phyloP scores from a whole-genome alignment of 2,329 filamentous ascomycete species.

The Zymoseptoria tritici region DNA sequence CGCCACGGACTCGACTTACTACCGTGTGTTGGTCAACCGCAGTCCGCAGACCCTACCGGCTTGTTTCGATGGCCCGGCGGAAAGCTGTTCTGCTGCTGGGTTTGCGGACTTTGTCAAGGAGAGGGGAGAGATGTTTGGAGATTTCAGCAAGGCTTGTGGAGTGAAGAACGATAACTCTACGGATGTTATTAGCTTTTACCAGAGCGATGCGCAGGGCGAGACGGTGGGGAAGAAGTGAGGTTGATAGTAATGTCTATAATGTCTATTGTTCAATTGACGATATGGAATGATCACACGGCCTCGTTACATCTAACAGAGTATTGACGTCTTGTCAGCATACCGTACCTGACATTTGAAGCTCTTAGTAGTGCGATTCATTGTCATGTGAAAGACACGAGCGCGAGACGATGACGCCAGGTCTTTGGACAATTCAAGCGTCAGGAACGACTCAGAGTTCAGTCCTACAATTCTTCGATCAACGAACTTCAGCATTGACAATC shows the following conservation, averaged over 20 bases:
- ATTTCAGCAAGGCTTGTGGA: slow-evolving; percentile 37
- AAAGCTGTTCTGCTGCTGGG: slow-evolving; percentile 40
- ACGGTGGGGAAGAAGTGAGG: slow-evolving; percentile 13
- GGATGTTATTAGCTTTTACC: slow-evolving; percentile 28
- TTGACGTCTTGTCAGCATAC: too few relatives aligned
- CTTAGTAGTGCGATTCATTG: too few relatives aligned
- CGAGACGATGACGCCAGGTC: background rate
- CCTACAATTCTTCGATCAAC: background rate
- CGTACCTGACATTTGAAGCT: too few relatives aligned
- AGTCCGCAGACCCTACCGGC: slow-evolving; percentile 42
- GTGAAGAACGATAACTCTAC: slow-evolving; percentile 39
- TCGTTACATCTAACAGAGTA: too few relatives aligned
- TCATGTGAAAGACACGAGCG: background rate
- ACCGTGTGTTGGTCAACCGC: slow-evolving; percentile 46
- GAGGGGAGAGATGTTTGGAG: slow-evolving; percentile 38
- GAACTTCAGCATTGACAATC: background rate
- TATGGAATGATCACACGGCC: too few relatives aligned
- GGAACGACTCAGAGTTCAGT: background rate
- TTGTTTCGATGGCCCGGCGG: slow-evolving; percentile 45
- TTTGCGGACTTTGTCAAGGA: slow-evolving; percentile 39
- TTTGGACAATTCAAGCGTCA: background rate
- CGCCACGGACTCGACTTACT: slow-evolving; percentile 34
- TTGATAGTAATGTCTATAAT: background rate
- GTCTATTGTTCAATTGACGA: too few relatives aligned
- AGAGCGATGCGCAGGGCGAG: slow-evolving; percentile 14